Percentiles rank a stretch among this genome's conserved stretches.
These are phyloP conservation scores for Epichloe hybrida DNA, from an alignment of 2,329 filamentous ascomycete genomes.

Conservation along the genomic window DNA sequence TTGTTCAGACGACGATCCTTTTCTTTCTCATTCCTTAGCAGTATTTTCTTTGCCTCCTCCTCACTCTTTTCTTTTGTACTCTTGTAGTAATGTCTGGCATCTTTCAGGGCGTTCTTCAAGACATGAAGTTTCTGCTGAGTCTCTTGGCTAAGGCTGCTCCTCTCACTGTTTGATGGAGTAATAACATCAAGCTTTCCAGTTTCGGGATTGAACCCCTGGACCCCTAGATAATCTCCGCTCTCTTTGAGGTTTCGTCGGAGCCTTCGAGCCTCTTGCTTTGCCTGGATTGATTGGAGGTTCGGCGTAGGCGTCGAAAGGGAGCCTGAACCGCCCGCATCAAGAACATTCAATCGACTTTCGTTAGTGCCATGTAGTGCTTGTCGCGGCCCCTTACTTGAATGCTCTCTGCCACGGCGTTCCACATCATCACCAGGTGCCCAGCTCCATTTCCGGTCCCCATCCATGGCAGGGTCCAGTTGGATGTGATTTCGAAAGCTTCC, in stretches of 20 bases:
- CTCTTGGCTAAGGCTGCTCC: conserved; percentile 20
- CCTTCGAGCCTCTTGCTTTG: conserved; percentile 18
- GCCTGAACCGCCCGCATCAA: background rate
- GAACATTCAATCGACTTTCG: background rate
- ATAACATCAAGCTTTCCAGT: conserved; percentile 40
- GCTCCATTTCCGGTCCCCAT: conserved; percentile 9
- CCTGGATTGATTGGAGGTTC: conserved; percentile 9
- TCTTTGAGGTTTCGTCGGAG: conserved; percentile 34
- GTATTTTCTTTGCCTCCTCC: conserved; percentile 23
- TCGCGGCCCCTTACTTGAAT: background rate
- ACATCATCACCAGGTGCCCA: conserved; percentile 5
- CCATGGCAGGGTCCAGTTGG: background rate
- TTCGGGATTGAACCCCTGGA: conserved; percentile 45
- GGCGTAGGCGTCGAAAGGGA: background rate
- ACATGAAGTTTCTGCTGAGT: conserved; percentile 18
- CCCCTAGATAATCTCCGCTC: conserved; percentile 44
- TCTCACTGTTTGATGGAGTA: conserved; percentile 34
- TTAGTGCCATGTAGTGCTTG: background rate
- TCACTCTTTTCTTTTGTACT: conserved; percentile 32
- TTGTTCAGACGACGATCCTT: conserved; percentile 30
- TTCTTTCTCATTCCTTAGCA: conserved; percentile 19
- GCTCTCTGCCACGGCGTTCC: conserved; percentile 5
- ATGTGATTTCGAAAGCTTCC: background rate
- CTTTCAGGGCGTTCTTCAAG: conserved; percentile 19
- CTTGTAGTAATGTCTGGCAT: conserved; percentile 21